Base-by-base conservation (phyloP, 2,329 filamentous ascomycete genomes). In the Pestalotiopsis sp. region DNA sequence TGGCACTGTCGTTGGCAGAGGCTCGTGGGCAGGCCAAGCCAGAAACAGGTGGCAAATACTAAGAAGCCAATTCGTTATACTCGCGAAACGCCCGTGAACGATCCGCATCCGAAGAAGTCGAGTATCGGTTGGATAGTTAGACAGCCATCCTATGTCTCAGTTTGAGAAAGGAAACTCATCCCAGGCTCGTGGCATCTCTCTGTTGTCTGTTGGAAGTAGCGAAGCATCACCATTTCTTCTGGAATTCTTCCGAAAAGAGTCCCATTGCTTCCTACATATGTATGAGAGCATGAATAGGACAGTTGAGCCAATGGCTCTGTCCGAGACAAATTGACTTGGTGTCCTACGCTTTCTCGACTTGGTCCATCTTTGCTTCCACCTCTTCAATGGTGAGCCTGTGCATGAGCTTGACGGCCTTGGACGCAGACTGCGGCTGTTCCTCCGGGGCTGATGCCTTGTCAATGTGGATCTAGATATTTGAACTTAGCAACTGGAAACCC, bases 401-500 rank as follows among this genome's bases (percentile, higher is more conserved):
- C 92, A 95, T 95, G 62, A 95, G 82, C 78, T 94, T 94, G 67
- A 87, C 80, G 1, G 91, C 90, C 70, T 88, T 83, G 5, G 86
- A 85, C 1, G 87, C 87, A 3, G 85, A 86, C 67, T 83, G 81
- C 3, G 88, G 84, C 27, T 85, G 79, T 71, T 88, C 88, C 65
- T 85, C 82, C 12, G 82, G 81, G 1, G 83, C 78, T 7, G 79
- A 80, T 12, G 82, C 81, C 72, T 88, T 90, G 81, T 89, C 90
- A 70, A 95, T 83, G 69, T 90, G 88, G 71, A 90, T 88, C 88
- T 90, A 65, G 25, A 52, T 66, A 58, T 68, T 27, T 13, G 27
- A 3, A 1, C 25, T 12, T 27, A 41, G n/a, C 11, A 2, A 36
- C 2, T 63, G 36, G 25, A 23, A 12, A 9, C 23, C 23, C 20